These are phyloP conservation scores for Sordaria brevicollis DNA, from an alignment of 495 filamentous ascomycete genomes.

Conservation along the genomic window DNA sequence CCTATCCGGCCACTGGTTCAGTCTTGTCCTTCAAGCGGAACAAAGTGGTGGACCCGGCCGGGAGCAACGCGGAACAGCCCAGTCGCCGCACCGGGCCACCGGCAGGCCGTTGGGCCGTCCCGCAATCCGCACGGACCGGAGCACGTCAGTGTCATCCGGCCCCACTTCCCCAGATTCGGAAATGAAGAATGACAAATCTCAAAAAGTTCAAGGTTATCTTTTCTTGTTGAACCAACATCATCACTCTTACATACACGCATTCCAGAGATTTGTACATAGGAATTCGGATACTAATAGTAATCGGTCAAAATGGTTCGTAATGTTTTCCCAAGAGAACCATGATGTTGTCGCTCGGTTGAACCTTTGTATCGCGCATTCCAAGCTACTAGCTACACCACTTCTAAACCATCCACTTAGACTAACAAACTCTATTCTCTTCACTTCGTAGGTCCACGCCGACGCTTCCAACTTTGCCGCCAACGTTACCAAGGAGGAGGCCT, in stretches of 20 bases:
- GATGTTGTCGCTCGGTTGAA: neutral
- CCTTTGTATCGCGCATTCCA: neutral
- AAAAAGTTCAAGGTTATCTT: neutral
- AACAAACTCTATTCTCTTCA: neutral
- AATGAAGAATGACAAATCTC: neutral
- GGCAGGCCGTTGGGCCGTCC: too few relatives aligned
- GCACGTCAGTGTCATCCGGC: neutral
- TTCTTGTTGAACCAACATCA: neutral
- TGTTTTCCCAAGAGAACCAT: neutral
- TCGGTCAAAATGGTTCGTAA: neutral
- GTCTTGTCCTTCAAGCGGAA: neutral
- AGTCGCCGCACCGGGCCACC: neutral
- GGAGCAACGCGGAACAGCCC: neutral
- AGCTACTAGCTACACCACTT: neutral
- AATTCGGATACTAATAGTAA: neutral
- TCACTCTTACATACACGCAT: neutral
- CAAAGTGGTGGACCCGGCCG: neutral
- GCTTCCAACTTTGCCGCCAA: slow-evolving; percentile 60
- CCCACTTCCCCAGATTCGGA: neutral
- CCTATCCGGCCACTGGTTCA: neutral
- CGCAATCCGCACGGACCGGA: neutral
- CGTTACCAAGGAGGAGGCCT: slow-evolving; percentile 64
- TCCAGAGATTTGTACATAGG: neutral
- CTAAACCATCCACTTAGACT: neutral
- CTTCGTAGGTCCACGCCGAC: slow-evolving; percentile 71